Conservation (phyloP, 148 eudicot genomes). For the Rhododendron williamsianum region DNA sequence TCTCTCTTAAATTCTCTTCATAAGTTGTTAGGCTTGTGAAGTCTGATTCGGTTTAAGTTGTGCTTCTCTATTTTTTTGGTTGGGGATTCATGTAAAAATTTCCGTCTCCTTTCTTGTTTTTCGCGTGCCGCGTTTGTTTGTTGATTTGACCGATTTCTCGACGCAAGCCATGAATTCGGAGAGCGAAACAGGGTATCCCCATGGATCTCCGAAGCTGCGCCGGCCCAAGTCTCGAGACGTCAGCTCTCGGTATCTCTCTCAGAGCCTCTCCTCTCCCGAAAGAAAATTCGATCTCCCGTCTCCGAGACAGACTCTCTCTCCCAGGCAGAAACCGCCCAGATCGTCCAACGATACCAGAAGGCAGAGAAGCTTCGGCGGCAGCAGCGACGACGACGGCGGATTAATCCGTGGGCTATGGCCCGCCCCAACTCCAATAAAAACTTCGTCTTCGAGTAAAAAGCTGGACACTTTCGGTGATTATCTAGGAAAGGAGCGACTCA, state of each 20-base stretch:
- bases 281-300: constrained; percentile 9
- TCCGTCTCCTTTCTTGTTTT: not conserved
- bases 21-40: not conserved
- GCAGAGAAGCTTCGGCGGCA: constrained; percentile 10
- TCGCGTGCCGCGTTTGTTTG: not conserved
- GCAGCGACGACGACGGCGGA: constrained; percentile 18
- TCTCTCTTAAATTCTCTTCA: not conserved
- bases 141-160: constrained; percentile 17
- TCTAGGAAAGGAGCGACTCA: constrained; percentile 20
- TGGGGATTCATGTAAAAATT: not conserved
- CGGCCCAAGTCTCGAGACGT: constrained; percentile 39
- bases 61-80: not conserved
- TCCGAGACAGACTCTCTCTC: constrained; percentile 13
- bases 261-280: not conserved
- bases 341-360: constrained; percentile 16
- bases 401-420: constrained; percentile 38
- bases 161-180: constrained; percentile 10
- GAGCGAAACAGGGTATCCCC: constrained; percentile 9
- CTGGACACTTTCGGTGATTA: constrained; percentile 23
- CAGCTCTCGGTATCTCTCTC: constrained; percentile 34
- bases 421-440: constrained; percentile 2
- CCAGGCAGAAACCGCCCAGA: constrained; percentile 15
- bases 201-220: constrained; percentile 10
- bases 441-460: not conserved
- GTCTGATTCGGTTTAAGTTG: not conserved